These are phyloP conservation scores for Catenaria anguillulae DNA, from an alignment of 371 early-diverging fungal genomes.

Conservation along the genomic window DNA sequence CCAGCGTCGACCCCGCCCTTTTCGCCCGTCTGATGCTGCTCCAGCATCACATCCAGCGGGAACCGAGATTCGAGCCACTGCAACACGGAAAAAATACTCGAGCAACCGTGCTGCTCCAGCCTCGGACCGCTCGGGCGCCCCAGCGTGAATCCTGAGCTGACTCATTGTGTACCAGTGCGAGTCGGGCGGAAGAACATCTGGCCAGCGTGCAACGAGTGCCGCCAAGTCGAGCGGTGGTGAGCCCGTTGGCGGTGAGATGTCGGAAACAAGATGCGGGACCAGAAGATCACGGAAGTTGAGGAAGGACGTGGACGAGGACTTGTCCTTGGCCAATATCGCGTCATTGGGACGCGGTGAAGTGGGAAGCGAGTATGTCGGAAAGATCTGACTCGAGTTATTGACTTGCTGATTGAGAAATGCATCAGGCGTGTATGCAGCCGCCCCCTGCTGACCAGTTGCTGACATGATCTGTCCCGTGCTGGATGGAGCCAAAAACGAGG, in stretches of 20 bases:
- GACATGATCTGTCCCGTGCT: no score
- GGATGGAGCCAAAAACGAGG: no score
- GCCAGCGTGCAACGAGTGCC: background rate
- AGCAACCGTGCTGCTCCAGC: constrained; percentile 21
- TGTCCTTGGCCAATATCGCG: no score
- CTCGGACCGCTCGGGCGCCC: constrained; percentile 29
- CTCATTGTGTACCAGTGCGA: constrained; percentile 32
- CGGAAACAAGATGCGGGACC: background rate
- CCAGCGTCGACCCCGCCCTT: constrained; percentile 14
- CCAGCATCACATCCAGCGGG: no score
- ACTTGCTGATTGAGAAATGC: no score
- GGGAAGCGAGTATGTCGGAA: no score
- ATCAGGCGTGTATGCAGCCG: no score
- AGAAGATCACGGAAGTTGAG: background rate
- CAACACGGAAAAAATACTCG: constrained; percentile 21
- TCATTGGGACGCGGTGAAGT: no score
- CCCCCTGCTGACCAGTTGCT: no score
- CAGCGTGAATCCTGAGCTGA: constrained; percentile 33
- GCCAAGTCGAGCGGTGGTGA: background rate
- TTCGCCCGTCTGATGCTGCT: no score
- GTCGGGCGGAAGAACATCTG: constrained; percentile 18
- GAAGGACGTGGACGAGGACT: background rate
- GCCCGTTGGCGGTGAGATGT: background rate
- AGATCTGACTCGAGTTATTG: no score
- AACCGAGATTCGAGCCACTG: constrained; percentile 26